Base-by-base conservation (phyloP, 352 stramenopile species). In the Chrysophaeum taylorii region DNA sequence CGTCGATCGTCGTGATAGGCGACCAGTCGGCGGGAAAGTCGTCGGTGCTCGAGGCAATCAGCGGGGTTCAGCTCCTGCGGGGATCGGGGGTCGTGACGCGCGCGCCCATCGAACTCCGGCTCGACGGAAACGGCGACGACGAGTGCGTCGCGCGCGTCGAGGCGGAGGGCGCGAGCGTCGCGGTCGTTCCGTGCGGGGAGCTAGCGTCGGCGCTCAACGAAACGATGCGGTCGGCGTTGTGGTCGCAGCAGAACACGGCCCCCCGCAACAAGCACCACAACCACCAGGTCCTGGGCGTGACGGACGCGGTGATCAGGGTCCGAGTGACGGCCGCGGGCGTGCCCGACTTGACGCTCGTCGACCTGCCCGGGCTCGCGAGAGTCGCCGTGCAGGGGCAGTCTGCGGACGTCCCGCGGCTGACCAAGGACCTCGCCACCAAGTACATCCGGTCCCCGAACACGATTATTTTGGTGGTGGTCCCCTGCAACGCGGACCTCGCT, bases 11-110 rank as follows among this genome's bases (percentile, higher is more conserved):
- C 29, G 70, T 75, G 15, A 68, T 75, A 7, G 70, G 70, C 23
- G 70, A 61, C 38, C 70, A 74, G 38, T 63, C 38, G 21, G 68
- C 67, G 25, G 70, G 70, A 29, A 75, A 75, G 48, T 75, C 70
- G 35, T 60, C 33, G 21, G 64, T 75, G 27, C 52, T 75, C 15
- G 63, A 75, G n/a, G 29, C 48, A 12, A 68, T 75, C 23, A 54
- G 52, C 9, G 70, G 70, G 5, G 50, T 69, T 18, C 62, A 52
- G 23, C 41, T 75, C 16, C 29, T 68, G 41, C 64, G 45, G 33
- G 64, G 62, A 25, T 38, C 62, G n/a, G 70, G 62, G n/a, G 21
- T 71, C 15, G 70, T 73, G 36, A 75, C 70, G 16, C n/a, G 41
- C 7, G 27, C 35, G 45, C 70, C 67, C n/a, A 66, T 73, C 41